phyloP scores from a whole-genome alignment of 202 grass and related monocot species.

The Digitaria exilis region DNA sequence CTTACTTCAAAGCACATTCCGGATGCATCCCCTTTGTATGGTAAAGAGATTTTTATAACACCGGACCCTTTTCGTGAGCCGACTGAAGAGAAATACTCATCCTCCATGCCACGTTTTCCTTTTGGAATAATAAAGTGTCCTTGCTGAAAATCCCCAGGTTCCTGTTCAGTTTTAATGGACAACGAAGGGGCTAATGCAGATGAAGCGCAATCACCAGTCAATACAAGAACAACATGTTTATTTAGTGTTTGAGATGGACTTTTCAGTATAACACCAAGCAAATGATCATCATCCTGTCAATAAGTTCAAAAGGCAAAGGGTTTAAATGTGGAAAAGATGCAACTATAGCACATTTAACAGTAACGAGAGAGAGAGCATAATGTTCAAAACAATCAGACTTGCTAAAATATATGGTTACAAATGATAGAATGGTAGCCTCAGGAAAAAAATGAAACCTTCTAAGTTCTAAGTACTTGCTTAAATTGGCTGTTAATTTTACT shows the following conservation, averaged over 20 bases:
- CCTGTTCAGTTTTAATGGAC: constrained; percentile 53
- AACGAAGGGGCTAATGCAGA: constrained; percentile 46
- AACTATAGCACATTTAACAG: constrained; percentile 12
- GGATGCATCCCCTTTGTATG: constrained; percentile 65
- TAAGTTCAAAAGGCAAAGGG: constrained; percentile 18
- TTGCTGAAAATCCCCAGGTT: constrained; percentile 62
- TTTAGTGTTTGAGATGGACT: constrained; percentile 58
- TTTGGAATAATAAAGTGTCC: constrained; percentile 82
- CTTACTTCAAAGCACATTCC: constrained; percentile 80
- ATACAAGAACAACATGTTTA: constrained; percentile 77
- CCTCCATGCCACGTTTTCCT: constrained; percentile 90
- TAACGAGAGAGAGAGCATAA: not conserved
- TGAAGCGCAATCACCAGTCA: constrained; percentile 63
- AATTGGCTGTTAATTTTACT: not conserved
- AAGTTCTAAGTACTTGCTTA: constrained; percentile 23
- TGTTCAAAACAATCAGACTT: not conserved
- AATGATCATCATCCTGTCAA: constrained; percentile 90
- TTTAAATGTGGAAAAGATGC: constrained; percentile 27
- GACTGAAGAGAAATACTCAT: constrained; percentile 75
- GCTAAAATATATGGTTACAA: not conserved
- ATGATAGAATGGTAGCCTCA: not conserved
- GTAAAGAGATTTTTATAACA: constrained; percentile 72
- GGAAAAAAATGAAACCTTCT: not conserved
- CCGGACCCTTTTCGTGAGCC: constrained; percentile 72
- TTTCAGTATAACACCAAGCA: constrained; percentile 86